Evolutionary conservation across 2,329 filamentous ascomycete species (phyloP).

Genomic region (Alternaria angustiovoidea): DNA sequence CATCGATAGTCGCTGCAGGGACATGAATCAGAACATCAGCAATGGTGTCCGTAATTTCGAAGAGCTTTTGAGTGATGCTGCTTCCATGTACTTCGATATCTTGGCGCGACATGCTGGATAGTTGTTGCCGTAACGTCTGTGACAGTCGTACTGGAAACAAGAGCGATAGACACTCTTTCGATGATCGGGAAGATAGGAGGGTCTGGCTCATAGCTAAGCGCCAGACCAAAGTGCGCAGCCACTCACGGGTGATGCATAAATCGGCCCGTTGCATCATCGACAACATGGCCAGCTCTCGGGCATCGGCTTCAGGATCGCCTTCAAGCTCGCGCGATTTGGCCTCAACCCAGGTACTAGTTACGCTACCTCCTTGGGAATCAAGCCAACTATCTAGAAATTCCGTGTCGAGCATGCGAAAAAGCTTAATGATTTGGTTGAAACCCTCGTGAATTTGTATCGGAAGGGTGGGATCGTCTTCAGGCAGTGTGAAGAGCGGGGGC

Average conservation of each 20-base stretch:
- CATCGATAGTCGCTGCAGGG: constrained; percentile 56
- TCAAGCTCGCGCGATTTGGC: constrained; percentile 56
- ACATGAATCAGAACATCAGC: constrained; percentile 65
- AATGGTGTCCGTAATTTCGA: constrained; percentile 68
- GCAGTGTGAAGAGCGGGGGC: constrained; percentile 50
- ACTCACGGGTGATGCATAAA: constrained; percentile 60
- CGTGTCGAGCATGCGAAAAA: constrained; percentile 55
- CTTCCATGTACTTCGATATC: constrained; percentile 65
- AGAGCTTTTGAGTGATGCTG: constrained; percentile 66
- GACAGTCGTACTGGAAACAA: constrained; percentile 57
- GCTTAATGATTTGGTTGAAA: constrained; percentile 56
- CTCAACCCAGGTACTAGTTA: constrained; percentile 57
- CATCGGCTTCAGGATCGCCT: constrained; percentile 47
- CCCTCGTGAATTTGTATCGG: constrained; percentile 52
- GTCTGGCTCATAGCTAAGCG: constrained; percentile 60
- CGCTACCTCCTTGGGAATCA: constrained; percentile 43
- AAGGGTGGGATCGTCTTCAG: constrained; percentile 53
- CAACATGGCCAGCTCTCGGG: constrained; percentile 50
- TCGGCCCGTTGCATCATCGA: constrained; percentile 59
- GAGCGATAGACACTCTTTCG: constrained; percentile 52
- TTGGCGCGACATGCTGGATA: constrained; percentile 53
- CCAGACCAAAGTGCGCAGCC: constrained; percentile 60
- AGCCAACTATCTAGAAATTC: constrained; percentile 58
- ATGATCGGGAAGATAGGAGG: constrained; percentile 52
- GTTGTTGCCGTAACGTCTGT: constrained; percentile 53